phyloP scores from a whole-genome alignment of 2,329 filamentous ascomycete genomes.

The Massarina eburnea region DNA sequence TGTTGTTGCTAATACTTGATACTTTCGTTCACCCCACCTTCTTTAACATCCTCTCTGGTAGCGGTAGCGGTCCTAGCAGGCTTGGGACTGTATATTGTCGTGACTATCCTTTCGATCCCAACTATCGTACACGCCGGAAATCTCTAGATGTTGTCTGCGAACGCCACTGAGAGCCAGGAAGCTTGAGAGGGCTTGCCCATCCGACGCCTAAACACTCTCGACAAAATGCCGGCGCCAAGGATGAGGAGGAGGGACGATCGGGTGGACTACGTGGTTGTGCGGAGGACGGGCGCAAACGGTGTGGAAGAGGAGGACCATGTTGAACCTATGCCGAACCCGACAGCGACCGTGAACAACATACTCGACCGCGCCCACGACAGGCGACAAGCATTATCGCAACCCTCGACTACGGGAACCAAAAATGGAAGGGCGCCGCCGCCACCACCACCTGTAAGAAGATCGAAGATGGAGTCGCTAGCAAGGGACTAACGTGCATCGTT shows the following conservation, averaged over 20 bases:
- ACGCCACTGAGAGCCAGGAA: slow-evolving; percentile 33
- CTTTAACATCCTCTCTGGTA: slow-evolving; percentile 23
- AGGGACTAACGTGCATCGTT: slow-evolving; percentile 13
- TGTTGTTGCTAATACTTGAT: slow-evolving; percentile 38
- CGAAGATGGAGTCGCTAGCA: background rate
- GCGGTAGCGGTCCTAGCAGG: slow-evolving; percentile 37
- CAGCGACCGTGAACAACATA: slow-evolving; percentile 18
- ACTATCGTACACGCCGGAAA: slow-evolving; percentile 20
- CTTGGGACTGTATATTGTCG: slow-evolving; percentile 27
- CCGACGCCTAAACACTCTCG: slow-evolving; percentile 18
- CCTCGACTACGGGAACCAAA: background rate
- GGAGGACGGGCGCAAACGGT: slow-evolving; percentile 19
- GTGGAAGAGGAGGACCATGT: slow-evolving; percentile 12
- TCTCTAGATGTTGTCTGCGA: slow-evolving; percentile 40
- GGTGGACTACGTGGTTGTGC: slow-evolving; percentile 34
- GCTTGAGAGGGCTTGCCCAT: slow-evolving; percentile 35
- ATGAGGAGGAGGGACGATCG: slow-evolving; percentile 19
- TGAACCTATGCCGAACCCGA: slow-evolving; percentile 14
- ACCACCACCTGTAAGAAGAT: slow-evolving; percentile 22
- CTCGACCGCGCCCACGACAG: slow-evolving; percentile 15
- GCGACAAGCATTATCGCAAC: slow-evolving; percentile 12
- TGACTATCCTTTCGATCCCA: slow-evolving; percentile 11
- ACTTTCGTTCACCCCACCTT: slow-evolving; percentile 28
- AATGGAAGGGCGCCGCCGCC: background rate
- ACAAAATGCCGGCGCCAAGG: slow-evolving; percentile 35